These are phyloP conservation scores for Spatholobus suberectus DNA, from an alignment of 306 rosid species.

Conservation along the genomic window DNA sequence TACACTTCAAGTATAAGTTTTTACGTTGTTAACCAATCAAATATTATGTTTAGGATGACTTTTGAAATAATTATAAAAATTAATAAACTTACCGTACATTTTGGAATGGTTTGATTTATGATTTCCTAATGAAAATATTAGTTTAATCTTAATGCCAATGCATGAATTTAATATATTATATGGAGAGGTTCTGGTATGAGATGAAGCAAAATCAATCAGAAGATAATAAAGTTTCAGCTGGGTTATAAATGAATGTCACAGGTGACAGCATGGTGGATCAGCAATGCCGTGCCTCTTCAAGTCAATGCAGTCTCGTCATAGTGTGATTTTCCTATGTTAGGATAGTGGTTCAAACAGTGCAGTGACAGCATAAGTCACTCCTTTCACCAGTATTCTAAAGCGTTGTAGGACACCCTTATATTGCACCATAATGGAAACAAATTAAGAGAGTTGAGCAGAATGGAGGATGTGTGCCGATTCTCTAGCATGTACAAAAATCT, in stretches of 20 bases:
- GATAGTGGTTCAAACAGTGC: slow-evolving; percentile 19
- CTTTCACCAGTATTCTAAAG: slow-evolving; percentile 32
- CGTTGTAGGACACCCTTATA: slow-evolving; percentile 24
- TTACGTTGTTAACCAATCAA: too few species aligned
- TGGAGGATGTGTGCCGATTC: not conserved
- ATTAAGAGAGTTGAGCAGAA: not conserved
- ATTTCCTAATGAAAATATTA: not conserved
- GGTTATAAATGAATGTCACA: slow-evolving; percentile 43
- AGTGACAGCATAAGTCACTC: slow-evolving; percentile 29
- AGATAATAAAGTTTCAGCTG: slow-evolving; percentile 7
- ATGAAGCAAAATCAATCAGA: slow-evolving; percentile 27
- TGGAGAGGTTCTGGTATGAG: slow-evolving; percentile 2
- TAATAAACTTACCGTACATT: too few species aligned
- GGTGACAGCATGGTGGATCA: slow-evolving; percentile 34
- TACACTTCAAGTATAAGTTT: too few species aligned
- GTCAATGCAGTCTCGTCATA: slow-evolving; percentile 13
- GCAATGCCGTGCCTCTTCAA: slow-evolving; percentile 14
- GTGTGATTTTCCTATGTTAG: slow-evolving; percentile 12
- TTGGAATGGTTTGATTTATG: slow-evolving; percentile 13
- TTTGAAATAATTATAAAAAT: too few species aligned
- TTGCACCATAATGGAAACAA: slow-evolving; percentile 33
- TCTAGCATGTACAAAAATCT: slow-evolving; percentile 6
- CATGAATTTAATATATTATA: slow-evolving; percentile 16
- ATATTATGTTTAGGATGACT: too few species aligned
- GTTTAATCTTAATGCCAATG: not conserved